Conservation (phyloP, 2,329 filamentous ascomycete genomes). For the Ambrosiella cleistominuta region DNA sequence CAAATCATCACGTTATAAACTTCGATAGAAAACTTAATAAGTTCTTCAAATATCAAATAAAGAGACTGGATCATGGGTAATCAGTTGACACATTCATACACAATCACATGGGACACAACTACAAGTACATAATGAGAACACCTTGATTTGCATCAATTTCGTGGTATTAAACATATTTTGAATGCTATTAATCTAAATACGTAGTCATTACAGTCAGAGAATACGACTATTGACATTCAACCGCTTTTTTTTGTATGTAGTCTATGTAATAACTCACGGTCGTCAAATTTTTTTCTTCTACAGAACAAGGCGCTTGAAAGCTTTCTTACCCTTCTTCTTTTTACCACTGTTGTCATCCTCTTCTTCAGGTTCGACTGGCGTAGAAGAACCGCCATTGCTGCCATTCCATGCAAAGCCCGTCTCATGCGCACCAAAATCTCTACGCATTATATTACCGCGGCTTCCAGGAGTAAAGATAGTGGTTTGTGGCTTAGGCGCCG, state of each 20-base stretch:
- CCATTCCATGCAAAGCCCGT: constrained; percentile 37
- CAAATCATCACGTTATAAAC: too few species aligned
- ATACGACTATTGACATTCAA: too few species aligned
- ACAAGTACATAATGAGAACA: too few species aligned
- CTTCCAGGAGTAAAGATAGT: constrained; percentile 44
- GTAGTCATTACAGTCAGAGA: too few species aligned
- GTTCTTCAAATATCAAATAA: too few species aligned
- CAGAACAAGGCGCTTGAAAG: constrained; percentile 5
- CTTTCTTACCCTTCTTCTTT: constrained; percentile 42
- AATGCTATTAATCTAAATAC: too few species aligned
- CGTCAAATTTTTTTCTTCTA: background rate
- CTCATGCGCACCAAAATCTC: constrained; percentile 30
- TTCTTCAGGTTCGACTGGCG: constrained; percentile 17
- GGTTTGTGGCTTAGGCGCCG: constrained; percentile 50
- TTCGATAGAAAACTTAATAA: too few species aligned
- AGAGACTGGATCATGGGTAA: too few species aligned
- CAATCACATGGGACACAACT: too few species aligned
- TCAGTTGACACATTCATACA: too few species aligned
- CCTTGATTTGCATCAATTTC: too few species aligned
- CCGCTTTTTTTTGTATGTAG: background rate
- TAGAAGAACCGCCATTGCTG: constrained; percentile 15
- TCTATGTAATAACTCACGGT: background rate
- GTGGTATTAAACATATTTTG: too few species aligned
- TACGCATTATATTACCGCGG: constrained; percentile 30
- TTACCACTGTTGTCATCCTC: constrained; percentile 22